These are phyloP conservation scores for Fusarium sp. DNA, from an alignment of 2,329 filamentous ascomycete genomes.

Conservation along the genomic window DNA sequence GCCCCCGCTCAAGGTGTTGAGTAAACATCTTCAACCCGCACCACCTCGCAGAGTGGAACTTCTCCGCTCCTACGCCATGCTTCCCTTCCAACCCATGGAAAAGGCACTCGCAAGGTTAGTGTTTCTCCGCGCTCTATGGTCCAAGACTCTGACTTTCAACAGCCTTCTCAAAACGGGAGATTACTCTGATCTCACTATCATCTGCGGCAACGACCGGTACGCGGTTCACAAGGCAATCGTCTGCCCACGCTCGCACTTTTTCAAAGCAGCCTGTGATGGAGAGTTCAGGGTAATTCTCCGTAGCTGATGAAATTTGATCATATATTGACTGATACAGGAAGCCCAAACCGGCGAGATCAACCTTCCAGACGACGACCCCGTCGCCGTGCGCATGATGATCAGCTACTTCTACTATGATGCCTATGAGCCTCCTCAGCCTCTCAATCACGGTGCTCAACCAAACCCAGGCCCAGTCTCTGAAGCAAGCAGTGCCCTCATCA, in stretches of 20 bases:
- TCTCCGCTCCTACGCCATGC: not conserved
- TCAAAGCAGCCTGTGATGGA: not conserved
- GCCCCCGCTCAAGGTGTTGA: not conserved
- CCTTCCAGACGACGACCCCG: constrained; percentile 9
- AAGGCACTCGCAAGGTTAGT: not conserved
- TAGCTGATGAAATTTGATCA: too few relatives aligned
- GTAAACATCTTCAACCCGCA: too few relatives aligned
- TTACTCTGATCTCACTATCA: not conserved
- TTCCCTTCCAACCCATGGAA: too few relatives aligned
- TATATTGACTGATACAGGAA: constrained; percentile 3
- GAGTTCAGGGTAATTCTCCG: not conserved
- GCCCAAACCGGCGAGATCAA: constrained; percentile 1
- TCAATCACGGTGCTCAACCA: too few relatives aligned
- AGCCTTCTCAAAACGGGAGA: not conserved
- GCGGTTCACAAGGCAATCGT: not conserved
- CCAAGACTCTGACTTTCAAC: not conserved
- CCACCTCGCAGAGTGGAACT: too few relatives aligned
- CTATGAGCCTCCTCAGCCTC: too few relatives aligned
- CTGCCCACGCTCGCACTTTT: not conserved
- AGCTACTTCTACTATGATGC: constrained; percentile 10
- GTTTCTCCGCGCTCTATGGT: rapidly evolving
- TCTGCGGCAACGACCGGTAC: rapidly evolving
- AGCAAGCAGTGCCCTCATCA: too few relatives aligned
- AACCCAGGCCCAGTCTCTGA: too few relatives aligned
- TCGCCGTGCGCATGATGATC: constrained; percentile 16